Evolutionary conservation across 1,284 basidiomycete species (phyloP).

Genomic region (Sanguinoderma infundibulare): DNA sequence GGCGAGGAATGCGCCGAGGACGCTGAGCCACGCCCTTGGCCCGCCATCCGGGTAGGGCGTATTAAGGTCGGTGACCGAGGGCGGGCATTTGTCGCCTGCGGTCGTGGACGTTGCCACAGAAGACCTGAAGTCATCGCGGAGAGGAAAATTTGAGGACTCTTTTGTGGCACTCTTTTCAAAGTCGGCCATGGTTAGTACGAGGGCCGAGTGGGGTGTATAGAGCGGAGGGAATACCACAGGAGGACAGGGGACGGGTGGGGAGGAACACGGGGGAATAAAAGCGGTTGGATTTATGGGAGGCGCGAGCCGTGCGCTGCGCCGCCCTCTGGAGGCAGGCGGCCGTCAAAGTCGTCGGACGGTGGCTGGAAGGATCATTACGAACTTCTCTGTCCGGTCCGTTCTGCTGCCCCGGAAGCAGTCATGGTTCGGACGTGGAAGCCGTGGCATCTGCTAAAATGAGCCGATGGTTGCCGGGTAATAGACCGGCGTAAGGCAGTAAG

Average conservation of each 20-base stretch:
- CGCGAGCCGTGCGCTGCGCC: conserved; percentile 25
- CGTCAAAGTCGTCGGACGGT: conserved; percentile 13
- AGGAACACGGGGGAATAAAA: conserved; percentile 1
- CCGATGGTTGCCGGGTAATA: conserved; percentile 5
- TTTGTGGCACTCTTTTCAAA: conserved; percentile 19
- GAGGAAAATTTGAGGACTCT: conserved; percentile 1
- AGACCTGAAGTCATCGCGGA: conserved; percentile 7
- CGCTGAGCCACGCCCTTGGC: conserved; percentile 39
- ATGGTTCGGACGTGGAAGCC: conserved; percentile 10
- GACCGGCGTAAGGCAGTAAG: not conserved
- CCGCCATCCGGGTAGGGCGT: conserved; percentile 36
- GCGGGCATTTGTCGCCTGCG: conserved; percentile 16
- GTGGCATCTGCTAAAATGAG: not conserved
- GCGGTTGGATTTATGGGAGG: conserved; percentile 15
- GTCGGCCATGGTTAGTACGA: conserved; percentile 12
- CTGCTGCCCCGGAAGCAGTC: conserved; percentile 11
- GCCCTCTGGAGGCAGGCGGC: conserved; percentile 15
- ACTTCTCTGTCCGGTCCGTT: conserved; percentile 4
- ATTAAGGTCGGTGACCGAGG: conserved; percentile 13
- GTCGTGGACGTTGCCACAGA: conserved; percentile 8
- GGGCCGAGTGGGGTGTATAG: not conserved
- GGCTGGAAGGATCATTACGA: not conserved
- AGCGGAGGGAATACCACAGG: not conserved
- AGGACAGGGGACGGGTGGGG: not conserved
- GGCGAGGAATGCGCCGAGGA: conserved; percentile 40